These are phyloP conservation scores for Reutealis trisperma DNA, from an alignment of 345 rosid genomes.

Conservation along the genomic window DNA sequence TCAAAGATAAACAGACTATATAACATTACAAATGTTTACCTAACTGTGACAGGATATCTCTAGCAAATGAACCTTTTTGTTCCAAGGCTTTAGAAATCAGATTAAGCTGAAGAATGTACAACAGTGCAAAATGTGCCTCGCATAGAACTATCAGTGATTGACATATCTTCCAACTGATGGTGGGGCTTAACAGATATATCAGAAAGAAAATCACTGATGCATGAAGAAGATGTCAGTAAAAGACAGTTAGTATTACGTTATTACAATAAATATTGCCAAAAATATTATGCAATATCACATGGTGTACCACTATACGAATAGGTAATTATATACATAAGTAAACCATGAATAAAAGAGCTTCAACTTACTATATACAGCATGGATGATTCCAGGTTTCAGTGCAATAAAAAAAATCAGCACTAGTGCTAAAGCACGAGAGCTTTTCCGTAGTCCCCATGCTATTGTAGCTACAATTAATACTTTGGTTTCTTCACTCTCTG, in stretches of 20 bases:
- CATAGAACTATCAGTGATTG: slow-evolving; percentile 41
- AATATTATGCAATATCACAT: not conserved
- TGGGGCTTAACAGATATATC: slow-evolving; percentile 40
- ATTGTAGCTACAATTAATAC: slow-evolving; percentile 46
- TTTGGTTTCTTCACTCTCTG: slow-evolving; percentile 44
- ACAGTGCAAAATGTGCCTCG: slow-evolving; percentile 41
- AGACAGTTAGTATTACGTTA: slow-evolving; percentile 1
- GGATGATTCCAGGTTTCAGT: slow-evolving; percentile 44
- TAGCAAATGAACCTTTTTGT: slow-evolving; percentile 25
- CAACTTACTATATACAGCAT: slow-evolving; percentile 47
- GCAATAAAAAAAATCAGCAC: slow-evolving; percentile 39
- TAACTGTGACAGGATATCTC: slow-evolving; percentile 32
- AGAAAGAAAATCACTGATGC: slow-evolving; percentile 46
- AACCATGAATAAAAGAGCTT: not conserved
- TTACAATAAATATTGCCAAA: not conserved
- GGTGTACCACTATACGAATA: not conserved
- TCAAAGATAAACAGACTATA: not conserved
- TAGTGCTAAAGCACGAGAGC: slow-evolving; percentile 40
- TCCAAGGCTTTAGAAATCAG: slow-evolving; percentile 37
- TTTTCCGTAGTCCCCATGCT: slow-evolving; percentile 46
- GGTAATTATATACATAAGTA: not conserved
- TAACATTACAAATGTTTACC: slow-evolving; percentile 24
- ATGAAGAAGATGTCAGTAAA: slow-evolving; percentile 20
- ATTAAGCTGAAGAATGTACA: slow-evolving; percentile 41
- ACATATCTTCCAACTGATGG: slow-evolving; percentile 32